phyloP scores from a whole-genome alignment of 129 eudicot species.

The Arctium lappa region DNA sequence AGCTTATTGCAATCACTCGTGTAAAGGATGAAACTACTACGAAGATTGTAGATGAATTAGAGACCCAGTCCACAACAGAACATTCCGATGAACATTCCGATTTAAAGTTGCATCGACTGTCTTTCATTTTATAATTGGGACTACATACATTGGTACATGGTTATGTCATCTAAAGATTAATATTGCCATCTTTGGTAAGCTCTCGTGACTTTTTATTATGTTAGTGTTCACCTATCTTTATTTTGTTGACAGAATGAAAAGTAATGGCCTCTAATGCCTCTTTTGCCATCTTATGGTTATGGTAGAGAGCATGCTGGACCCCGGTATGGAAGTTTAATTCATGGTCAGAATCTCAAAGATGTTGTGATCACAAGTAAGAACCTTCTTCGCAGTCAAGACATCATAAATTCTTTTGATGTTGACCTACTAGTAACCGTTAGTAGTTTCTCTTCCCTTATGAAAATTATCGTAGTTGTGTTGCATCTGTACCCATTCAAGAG shows the following conservation, averaged over 20 bases:
- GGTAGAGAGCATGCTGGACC: constrained; percentile 81
- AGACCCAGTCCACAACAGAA: no score
- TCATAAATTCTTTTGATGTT: not conserved
- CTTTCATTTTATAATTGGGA: not conserved
- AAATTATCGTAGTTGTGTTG: no score
- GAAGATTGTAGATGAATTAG: no score
- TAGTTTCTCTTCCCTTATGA: no score
- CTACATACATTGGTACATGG: not conserved
- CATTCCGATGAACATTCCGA: no score
- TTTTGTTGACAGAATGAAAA: constrained; percentile 57
- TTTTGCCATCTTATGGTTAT: no score
- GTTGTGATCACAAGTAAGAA: constrained; percentile 66
- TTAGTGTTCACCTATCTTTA: not conserved
- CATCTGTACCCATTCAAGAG: no score
- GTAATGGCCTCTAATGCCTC: constrained; percentile 31
- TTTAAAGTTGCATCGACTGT: no score
- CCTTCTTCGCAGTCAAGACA: not conserved
- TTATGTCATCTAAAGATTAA: not conserved
- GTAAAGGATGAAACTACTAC: no score
- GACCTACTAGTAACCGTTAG: not conserved
- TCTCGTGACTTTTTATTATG: not conserved
- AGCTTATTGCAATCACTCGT: no score
- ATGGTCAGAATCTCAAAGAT: constrained; percentile 73
- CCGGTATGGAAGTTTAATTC: constrained; percentile 80
- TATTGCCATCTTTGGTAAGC: not conserved